These are phyloP conservation scores for Aspergillus novoparasiticus DNA, from an alignment of 2,329 filamentous ascomycete genomes.

Conservation along the genomic window DNA sequence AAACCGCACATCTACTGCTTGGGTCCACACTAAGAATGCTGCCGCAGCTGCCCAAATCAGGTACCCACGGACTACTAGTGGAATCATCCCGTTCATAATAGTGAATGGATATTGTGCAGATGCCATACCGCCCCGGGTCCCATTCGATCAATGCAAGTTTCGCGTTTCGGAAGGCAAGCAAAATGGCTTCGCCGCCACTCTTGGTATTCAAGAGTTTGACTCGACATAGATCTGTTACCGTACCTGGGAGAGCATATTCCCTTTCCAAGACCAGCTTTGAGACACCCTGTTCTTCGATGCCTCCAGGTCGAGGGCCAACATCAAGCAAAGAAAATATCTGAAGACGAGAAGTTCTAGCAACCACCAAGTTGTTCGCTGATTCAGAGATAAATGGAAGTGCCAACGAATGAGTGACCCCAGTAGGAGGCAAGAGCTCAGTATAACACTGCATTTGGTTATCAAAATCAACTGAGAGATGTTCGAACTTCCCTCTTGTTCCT, in stretches of 20 bases:
- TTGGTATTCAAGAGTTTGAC: slow-evolving; percentile 73
- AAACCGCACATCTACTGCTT: slow-evolving; percentile 85
- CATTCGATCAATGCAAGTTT: slow-evolving; percentile 93
- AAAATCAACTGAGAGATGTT: background rate
- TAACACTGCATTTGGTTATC: slow-evolving; percentile 82
- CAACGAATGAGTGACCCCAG: slow-evolving; percentile 88
- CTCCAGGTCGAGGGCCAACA: slow-evolving; percentile 53
- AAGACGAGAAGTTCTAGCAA: slow-evolving; percentile 89
- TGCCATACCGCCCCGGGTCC: slow-evolving; percentile 77
- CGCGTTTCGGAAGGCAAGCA: slow-evolving; percentile 85
- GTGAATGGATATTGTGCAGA: slow-evolving; percentile 91
- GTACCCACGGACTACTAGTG: slow-evolving; percentile 78
- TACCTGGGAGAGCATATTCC: slow-evolving; percentile 82
- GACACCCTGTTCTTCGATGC: slow-evolving; percentile 58
- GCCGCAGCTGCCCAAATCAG: slow-evolving; percentile 71
- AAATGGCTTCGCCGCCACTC: slow-evolving; percentile 78
- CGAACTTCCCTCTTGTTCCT: background rate
- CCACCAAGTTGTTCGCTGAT: slow-evolving; percentile 78
- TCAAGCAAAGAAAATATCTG: slow-evolving; percentile 82
- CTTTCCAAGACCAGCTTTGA: slow-evolving; percentile 82
- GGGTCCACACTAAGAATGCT: slow-evolving; percentile 88
- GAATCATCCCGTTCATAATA: slow-evolving; percentile 97
- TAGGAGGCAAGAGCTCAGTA: slow-evolving; percentile 90
- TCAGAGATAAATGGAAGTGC: slow-evolving; percentile 75
- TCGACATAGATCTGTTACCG: slow-evolving; percentile 77